phyloP scores from a whole-genome alignment of 129 eudicot genomes.

The Logfia minima region DNA sequence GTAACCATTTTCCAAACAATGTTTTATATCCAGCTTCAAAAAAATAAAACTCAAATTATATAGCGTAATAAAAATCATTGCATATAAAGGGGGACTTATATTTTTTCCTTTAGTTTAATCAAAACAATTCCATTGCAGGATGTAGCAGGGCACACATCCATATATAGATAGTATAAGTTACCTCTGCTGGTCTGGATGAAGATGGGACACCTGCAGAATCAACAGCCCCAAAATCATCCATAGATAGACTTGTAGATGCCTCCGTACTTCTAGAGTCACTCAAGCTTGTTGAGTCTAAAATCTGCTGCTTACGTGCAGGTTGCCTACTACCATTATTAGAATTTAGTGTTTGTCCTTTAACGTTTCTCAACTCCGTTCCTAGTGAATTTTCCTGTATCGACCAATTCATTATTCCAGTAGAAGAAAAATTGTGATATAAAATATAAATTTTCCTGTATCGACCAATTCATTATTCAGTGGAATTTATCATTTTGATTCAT shows the following conservation, averaged over 20 bases:
- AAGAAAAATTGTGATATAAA: background rate
- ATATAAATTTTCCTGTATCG: slow-evolving; percentile 56
- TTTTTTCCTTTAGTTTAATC: background rate
- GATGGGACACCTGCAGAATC: slow-evolving; percentile 64
- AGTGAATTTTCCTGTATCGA: slow-evolving; percentile 53
- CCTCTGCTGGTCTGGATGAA: slow-evolving; percentile 71
- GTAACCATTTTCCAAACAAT: background rate
- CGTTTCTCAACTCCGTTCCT: slow-evolving; percentile 58
- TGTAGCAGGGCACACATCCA: background rate
- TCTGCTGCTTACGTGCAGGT: slow-evolving; percentile 68
- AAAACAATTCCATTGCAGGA: background rate
- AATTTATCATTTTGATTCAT: background rate
- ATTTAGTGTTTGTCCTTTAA: slow-evolving; percentile 55
- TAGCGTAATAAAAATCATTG: too few species aligned
- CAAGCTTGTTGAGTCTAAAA: slow-evolving; percentile 51
- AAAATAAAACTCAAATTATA: too few species aligned
- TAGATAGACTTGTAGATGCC: slow-evolving; percentile 55
- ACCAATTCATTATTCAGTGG: background rate
- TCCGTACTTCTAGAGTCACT: slow-evolving; percentile 71
- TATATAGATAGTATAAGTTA: slow-evolving; percentile 16
- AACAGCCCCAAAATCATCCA: slow-evolving; percentile 56
- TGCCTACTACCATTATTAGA: slow-evolving; percentile 54
- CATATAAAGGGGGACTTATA: too few species aligned
- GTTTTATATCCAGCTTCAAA: background rate
- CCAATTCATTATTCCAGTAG: background rate